These are phyloP conservation scores for Lasiosphaeriaceae sp. DNA, from an alignment of 495 filamentous ascomycete species.

Conservation along the genomic window DNA sequence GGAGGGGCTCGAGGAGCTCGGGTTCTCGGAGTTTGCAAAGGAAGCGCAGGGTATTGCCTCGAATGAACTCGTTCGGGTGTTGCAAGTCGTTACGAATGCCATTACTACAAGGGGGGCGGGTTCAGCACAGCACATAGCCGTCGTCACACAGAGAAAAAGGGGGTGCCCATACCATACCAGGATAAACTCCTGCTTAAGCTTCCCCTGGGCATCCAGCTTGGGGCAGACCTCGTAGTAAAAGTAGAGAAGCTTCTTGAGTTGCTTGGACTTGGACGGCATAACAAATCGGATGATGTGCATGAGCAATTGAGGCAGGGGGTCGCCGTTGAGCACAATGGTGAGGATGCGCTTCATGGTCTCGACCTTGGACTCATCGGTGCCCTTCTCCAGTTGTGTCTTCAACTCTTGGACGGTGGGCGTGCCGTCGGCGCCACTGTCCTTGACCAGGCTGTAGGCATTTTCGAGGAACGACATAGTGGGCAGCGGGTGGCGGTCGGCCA, in stretches of 20 bases:
- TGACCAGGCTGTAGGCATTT: conserved; percentile 88
- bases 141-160: not conserved
- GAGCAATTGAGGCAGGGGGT: conserved; percentile 88
- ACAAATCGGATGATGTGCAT: conserved; percentile 99
- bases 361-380: conserved; percentile 92
- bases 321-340: conserved; percentile 96
- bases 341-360: conserved; percentile 98
- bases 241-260: conserved; percentile 97
- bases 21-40: conserved; percentile 93
- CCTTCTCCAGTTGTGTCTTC: conserved; percentile 93
- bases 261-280: conserved; percentile 95
- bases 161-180: conserved; percentile 78
- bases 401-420: conserved; percentile 86
- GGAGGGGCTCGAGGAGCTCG: conserved; percentile 92
- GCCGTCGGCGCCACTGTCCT: conserved; percentile 86
- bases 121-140: conserved; percentile 16
- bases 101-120: conserved; percentile 60
- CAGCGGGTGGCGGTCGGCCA: conserved; percentile 15
- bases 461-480: conserved; percentile 93
- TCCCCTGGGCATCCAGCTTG: conserved; percentile 84
- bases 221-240: conserved; percentile 99
- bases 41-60: conserved; percentile 94
- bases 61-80: conserved; percentile 96
- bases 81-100: conserved; percentile 97
- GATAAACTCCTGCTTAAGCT: conserved; percentile 99